These are phyloP conservation scores for Iris pallida DNA, from an alignment of 116 monocot species.

Conservation along the genomic window DNA sequence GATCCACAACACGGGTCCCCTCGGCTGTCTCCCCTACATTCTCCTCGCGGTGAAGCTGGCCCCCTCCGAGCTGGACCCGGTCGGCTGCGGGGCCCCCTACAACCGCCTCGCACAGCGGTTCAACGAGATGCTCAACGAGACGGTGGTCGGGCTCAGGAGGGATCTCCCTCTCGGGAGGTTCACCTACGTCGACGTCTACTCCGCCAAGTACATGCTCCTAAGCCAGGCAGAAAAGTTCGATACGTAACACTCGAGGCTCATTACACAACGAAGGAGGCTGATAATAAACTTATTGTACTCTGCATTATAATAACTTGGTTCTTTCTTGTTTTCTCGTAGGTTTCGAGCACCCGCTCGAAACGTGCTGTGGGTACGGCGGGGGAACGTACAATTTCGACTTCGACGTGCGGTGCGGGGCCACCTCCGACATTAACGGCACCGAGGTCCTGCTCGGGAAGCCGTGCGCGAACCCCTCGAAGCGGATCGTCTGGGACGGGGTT, in stretches of 20 bases:
- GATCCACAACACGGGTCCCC: constrained; percentile 32
- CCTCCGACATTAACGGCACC: constrained; percentile 14
- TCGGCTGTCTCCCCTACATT: constrained; percentile 27
- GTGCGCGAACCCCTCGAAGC: constrained; percentile 20
- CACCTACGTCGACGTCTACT: constrained; percentile 44
- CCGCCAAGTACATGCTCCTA: constrained; percentile 46
- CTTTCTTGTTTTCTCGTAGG: constrained; percentile 1
- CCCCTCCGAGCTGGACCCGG: constrained; percentile 17
- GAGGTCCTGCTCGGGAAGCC: constrained; percentile 22
- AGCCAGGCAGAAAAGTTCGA: constrained; percentile 26
- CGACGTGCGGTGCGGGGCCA: constrained; percentile 13
- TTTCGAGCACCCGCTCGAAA: constrained; percentile 21
- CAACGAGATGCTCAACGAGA: constrained; percentile 45
- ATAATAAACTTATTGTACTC: no score
- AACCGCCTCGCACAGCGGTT: constrained; percentile 31
- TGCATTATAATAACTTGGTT: no score
- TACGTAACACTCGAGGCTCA: background rate
- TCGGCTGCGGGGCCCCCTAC: constrained; percentile 32
- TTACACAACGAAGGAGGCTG: no score
- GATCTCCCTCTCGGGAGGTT: constrained; percentile 26
- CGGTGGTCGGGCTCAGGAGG: constrained; percentile 28
- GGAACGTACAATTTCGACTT: constrained; percentile 24
- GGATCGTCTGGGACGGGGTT: constrained; percentile 30
- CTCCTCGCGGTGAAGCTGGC: background rate
- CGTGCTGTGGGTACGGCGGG: constrained; percentile 36